A percentile compares a stretch with the other conserved stretches of the same genome.
Conservation (phyloP, 306 rosid species). For the Prunus fruticosa region DNA sequence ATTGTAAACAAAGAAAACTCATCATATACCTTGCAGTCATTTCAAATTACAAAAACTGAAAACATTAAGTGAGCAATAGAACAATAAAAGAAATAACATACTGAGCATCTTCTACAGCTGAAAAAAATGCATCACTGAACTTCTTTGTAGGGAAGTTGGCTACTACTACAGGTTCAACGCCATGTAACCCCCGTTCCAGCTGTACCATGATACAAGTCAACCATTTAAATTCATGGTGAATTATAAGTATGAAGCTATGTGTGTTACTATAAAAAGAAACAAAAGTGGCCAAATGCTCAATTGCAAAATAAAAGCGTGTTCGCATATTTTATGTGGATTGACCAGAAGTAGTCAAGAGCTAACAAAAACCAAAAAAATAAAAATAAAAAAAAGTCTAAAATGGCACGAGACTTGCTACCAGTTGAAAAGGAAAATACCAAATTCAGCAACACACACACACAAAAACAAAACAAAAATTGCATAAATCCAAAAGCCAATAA, state of each 20-base stretch:
- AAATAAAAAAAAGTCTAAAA: neutral
- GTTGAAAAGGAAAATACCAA: neutral
- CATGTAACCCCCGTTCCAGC: constrained; percentile 82
- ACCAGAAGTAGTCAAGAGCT: neutral
- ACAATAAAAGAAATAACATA: constrained; percentile 41
- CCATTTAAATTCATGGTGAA: constrained; percentile 23
- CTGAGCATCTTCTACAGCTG: constrained; percentile 77
- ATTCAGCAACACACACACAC: neutral
- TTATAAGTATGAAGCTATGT: constrained; percentile 16
- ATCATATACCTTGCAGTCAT: neutral
- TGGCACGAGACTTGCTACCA: neutral
- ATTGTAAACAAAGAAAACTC: neutral
- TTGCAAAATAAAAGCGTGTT: neutral
- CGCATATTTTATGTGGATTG: neutral
- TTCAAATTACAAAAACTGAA: constrained; percentile 1
- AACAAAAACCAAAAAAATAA: neutral
- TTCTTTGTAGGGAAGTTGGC: constrained; percentile 84
- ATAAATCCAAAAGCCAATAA: neutral
- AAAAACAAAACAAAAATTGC: no score
- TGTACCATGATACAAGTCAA: constrained; percentile 28
- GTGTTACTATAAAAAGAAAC: constrained; percentile 15
- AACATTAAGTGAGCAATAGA: constrained; percentile 1
- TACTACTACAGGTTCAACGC: constrained; percentile 59
- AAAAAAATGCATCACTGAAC: constrained; percentile 69
- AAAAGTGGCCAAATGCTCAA: neutral